Percentiles rank a stretch among this genome's conserved stretches.
Evolutionary conservation across 2,329 filamentous ascomycete species (phyloP).

Genomic region (Monosporascus sp.): DNA sequence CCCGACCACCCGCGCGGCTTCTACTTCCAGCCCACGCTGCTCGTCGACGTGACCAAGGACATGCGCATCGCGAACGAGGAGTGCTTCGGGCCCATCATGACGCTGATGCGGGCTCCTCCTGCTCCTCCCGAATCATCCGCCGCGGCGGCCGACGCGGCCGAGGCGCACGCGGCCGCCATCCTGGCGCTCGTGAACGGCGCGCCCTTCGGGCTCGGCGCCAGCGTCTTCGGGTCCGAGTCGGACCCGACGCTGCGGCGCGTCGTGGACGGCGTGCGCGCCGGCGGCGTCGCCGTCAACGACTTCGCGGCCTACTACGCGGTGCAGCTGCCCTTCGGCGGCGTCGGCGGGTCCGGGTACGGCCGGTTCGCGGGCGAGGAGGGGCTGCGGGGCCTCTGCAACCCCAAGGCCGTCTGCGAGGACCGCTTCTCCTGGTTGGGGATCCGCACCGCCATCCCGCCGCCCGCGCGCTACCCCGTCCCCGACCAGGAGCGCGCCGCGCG

Average conservation of each 20-base stretch:
- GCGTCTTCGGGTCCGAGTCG: conserved; percentile 70
- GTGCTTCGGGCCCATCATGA: conserved; percentile 87
- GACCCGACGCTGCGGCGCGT: conserved; percentile 58
- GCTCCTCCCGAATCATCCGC: conserved; percentile 30
- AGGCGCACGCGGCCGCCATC: conserved; percentile 47
- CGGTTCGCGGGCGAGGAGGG: conserved; percentile 91
- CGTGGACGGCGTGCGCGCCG: conserved; percentile 65
- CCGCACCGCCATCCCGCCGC: conserved; percentile 72
- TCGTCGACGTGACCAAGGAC: conserved; percentile 77
- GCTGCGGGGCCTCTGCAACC: conserved; percentile 75
- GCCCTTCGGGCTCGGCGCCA: conserved; percentile 79
- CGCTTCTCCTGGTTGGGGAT: conserved; percentile 55
- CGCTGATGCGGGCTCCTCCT: conserved; percentile 70
- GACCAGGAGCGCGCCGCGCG: conserved; percentile 60
- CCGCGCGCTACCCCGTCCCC: conserved; percentile 75
- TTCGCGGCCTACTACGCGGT: conserved; percentile 92
- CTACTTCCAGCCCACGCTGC: conserved; percentile 87
- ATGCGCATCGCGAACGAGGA: conserved; percentile 90
- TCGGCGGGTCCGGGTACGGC: conserved; percentile 86
- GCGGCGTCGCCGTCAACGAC: conserved; percentile 94
- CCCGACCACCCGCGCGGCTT: conserved; percentile 72
- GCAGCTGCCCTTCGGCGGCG: conserved; percentile 88
- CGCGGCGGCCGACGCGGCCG: not conserved
- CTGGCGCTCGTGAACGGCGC: conserved; percentile 79
- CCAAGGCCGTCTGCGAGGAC: conserved; percentile 82